These are phyloP conservation scores for Brassica hybrid DNA, from an alignment of 441 rosid species.

Conservation along the genomic window DNA sequence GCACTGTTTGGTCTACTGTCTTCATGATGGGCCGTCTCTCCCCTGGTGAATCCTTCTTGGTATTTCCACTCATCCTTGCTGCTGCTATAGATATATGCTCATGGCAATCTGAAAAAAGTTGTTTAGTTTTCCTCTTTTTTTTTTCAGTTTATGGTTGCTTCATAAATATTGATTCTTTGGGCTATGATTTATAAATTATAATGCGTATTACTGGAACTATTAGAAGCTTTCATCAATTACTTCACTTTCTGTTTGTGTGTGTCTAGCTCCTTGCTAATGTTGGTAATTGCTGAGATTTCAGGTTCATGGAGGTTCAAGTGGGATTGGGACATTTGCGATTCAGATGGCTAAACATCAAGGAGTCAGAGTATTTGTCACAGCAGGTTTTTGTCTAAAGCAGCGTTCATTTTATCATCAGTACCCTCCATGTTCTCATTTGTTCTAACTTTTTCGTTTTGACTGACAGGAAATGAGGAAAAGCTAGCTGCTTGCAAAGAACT, in stretches of 20 bases:
- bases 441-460: background rate
- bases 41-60: conserved; percentile 79
- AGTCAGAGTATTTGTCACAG: conserved; percentile 77
- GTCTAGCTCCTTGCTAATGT: conserved; percentile 19
- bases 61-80: conserved; percentile 35
- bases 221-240: background rate
- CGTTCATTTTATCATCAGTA: background rate
- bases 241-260: background rate
- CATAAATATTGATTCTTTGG: background rate
- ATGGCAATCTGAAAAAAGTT: background rate
- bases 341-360: conserved; percentile 81
- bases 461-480: conserved; percentile 76
- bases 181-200: background rate
- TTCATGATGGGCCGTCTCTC: conserved; percentile 80
- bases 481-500: conserved; percentile 76
- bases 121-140: background rate
- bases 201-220: background rate
- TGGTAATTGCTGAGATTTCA: conserved; percentile 39
- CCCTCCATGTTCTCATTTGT: conserved; percentile 1
- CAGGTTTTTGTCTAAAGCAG: conserved; percentile 55
- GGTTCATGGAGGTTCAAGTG: conserved; percentile 97
- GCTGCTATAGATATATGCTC: background rate
- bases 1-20: conserved; percentile 96
- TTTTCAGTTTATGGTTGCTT: background rate
- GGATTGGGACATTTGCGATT: conserved; percentile 90